A percentile compares a stretch with the other conserved stretches of the same genome.
phyloP scores from a whole-genome alignment of 2,329 filamentous ascomycete genomes.

The Xenosphaeropsis pyriputrescens region DNA sequence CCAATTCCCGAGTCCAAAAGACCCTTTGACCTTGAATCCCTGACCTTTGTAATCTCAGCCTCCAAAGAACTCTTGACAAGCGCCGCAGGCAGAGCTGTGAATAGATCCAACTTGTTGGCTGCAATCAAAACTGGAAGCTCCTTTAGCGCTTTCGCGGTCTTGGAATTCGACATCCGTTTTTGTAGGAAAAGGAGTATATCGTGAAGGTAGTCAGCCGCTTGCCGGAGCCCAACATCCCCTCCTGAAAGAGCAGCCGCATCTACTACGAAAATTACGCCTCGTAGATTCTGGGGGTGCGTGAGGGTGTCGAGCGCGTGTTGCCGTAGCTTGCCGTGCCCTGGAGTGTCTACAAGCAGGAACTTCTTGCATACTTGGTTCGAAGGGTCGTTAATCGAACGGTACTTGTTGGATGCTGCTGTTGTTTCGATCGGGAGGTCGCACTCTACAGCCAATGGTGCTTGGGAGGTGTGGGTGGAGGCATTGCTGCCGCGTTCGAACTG shows the following conservation, averaged over 20 bases:
- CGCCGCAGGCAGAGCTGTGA: constrained; percentile 72
- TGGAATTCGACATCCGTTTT: constrained; percentile 45
- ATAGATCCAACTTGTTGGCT: constrained; percentile 91
- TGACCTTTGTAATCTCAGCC: constrained; percentile 64
- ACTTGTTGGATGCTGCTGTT: constrained; percentile 40
- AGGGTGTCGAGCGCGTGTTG: constrained; percentile 45
- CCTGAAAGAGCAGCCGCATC: constrained; percentile 57
- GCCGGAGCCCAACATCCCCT: constrained; percentile 44
- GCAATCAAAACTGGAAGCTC: constrained; percentile 67
- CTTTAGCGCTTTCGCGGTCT: constrained; percentile 38
- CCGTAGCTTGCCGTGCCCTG: constrained; percentile 89
- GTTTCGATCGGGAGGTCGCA: constrained; percentile 37
- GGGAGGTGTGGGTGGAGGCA: constrained; percentile 39
- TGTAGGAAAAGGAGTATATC: constrained; percentile 77
- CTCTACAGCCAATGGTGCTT: constrained; percentile 39
- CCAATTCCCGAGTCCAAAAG: constrained; percentile 71
- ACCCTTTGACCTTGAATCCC: constrained; percentile 63
- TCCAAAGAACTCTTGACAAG: constrained; percentile 67
- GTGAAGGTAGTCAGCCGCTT: constrained; percentile 75
- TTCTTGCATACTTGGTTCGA: constrained; percentile 43
- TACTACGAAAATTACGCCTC: constrained; percentile 74
- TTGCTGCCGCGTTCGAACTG: constrained; percentile 37
- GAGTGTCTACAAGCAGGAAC: constrained; percentile 75
- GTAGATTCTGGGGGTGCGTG: constrained; percentile 32
- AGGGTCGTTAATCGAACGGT: constrained; percentile 50